These are phyloP conservation scores for Kluyveromyces siamensis DNA, from an alignment of 805 yeast species.

Conservation along the genomic window DNA sequence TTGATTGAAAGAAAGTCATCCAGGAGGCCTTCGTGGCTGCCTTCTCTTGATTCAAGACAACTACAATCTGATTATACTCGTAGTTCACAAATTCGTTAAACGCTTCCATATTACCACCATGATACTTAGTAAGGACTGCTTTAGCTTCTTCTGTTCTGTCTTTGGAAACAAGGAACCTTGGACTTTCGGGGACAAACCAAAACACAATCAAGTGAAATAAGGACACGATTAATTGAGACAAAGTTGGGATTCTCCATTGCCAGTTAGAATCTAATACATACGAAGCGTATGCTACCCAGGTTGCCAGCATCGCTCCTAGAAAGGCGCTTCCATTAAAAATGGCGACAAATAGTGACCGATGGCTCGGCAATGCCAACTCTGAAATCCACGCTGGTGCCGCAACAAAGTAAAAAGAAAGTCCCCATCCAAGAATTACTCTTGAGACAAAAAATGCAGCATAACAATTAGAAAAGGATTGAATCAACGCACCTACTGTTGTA, in stretches of 20 bases:
- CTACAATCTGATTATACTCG: slow-evolving; percentile 33
- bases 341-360: slow-evolving; percentile 34
- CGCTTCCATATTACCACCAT: slow-evolving; percentile 31
- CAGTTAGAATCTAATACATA: slow-evolving; percentile 23
- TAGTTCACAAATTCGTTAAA: slow-evolving; percentile 30
- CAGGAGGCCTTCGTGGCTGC: slow-evolving; percentile 26
- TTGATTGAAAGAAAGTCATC: slow-evolving; percentile 31
- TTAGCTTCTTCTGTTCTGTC: slow-evolving; percentile 38
- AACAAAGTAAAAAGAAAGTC: slow-evolving; percentile 34
- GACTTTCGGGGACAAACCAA: slow-evolving; percentile 49
- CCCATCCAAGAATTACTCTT: slow-evolving; percentile 42
- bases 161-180: slow-evolving; percentile 36
- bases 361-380: slow-evolving; percentile 42
- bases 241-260: slow-evolving; percentile 50
- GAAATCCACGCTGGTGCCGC: slow-evolving; percentile 42
- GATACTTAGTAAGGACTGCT: slow-evolving; percentile 30
- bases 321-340: slow-evolving; percentile 45
- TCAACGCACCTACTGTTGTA: slow-evolving; percentile 11
- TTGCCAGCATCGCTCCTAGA: slow-evolving; percentile 45
- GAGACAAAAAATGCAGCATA: slow-evolving; percentile 32
- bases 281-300: slow-evolving; percentile 44
- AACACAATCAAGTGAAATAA: slow-evolving; percentile 31
- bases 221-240: slow-evolving; percentile 42
- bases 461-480: slow-evolving; percentile 11
- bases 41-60: slow-evolving; percentile 35